Evolutionary conservation across 108 stramenopile genomes (phyloP), one percentile per base, ranked within the genome.

Genomic region (Cyclotella distinguenda): DNA sequence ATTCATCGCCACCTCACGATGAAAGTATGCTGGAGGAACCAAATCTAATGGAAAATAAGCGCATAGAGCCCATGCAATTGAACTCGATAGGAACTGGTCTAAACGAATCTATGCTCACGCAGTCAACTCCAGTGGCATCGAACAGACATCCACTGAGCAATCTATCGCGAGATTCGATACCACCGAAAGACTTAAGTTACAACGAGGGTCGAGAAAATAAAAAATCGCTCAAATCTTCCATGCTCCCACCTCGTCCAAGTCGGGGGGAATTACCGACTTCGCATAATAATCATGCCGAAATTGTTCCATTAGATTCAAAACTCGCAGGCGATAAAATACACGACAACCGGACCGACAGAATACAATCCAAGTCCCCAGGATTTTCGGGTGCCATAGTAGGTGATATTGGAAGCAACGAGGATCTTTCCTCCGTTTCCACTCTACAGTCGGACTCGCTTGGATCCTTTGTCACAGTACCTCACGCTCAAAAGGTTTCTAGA

Each of bases 391-490:
- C 35, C n/a, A n/a, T n/a, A n/a, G n/a, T n/a, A n/a, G n/a, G n/a
- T 38, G 55, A 39, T 38, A 40, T 39, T 31, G 49, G 5, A 5
- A 26, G 15, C 31, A 42, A 36, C 38, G 71, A 64, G 16, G 36
- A 54, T 16, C 46, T 39, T 42, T 72, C 46, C 22, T 50, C 39
- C 0, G 31, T 38, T 31, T 64, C 63, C 3, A 39, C 38, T 23
- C 25, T 56, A 21, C 55, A 64, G 16, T 25, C 63, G 18, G 63
- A 64, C 11, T 57, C 71, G 19, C 63, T 72, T 33, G 71, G 71
- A n/a, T 72, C 71, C 34, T 48, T 72, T 59, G 54, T 72, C 6
- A 72, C 71, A 38, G 49, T 42, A 58, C 15, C 34, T 13, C 7
- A 39, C 57, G 18, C 44, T 35, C 13, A 32, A 3, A 22, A 48